Percentiles rank a stretch among this genome's conserved stretches.
Conservation (phyloP, 208 protist genomes). For the Blechomonas ayalai region DNA sequence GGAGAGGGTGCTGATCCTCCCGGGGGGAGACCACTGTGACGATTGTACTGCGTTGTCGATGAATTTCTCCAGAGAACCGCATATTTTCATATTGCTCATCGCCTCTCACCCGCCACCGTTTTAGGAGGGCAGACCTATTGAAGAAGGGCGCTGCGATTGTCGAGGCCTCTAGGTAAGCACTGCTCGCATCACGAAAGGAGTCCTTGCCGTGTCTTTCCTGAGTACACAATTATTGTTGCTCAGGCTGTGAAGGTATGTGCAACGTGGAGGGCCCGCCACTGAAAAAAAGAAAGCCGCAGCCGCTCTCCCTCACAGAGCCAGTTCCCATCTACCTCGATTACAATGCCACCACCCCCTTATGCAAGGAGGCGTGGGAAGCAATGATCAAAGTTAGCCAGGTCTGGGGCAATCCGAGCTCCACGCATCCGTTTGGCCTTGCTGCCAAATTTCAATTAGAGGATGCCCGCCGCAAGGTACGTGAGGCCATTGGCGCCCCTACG, state of each 20-base stretch:
- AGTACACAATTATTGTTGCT: too few relatives aligned
- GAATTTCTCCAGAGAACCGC: too few relatives aligned
- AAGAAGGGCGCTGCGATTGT: too few relatives aligned
- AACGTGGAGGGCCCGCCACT: slow-evolving; percentile 60
- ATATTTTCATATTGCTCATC: too few relatives aligned
- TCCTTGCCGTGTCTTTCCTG: too few relatives aligned
- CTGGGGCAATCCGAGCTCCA: slow-evolving; percentile 90
- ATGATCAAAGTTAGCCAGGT: slow-evolving; percentile 35
- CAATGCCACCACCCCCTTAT: slow-evolving; percentile 91
- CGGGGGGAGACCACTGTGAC: too few relatives aligned
- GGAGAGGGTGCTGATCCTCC: too few relatives aligned
- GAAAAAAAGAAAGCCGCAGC: slow-evolving; percentile 44
- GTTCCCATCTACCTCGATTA: slow-evolving; percentile 91
- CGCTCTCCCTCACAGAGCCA: slow-evolving; percentile 36
- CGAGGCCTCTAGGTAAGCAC: too few relatives aligned
- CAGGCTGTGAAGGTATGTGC: slow-evolving; percentile 52
- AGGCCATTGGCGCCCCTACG: slow-evolving; percentile 28
- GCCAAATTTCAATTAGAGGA: slow-evolving; percentile 79
- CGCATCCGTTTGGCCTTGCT: slow-evolving; percentile 74
- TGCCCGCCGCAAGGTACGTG: slow-evolving; percentile 47
- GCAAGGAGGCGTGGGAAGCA: slow-evolving; percentile 67
- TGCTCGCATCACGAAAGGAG: too few relatives aligned
- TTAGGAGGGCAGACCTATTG: slow-evolving; percentile 4
- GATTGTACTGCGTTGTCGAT: too few relatives aligned
- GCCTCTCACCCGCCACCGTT: too few relatives aligned